Conservation (phyloP, 2,329 filamentous ascomycete species). For the Colletotrichum melonis region DNA sequence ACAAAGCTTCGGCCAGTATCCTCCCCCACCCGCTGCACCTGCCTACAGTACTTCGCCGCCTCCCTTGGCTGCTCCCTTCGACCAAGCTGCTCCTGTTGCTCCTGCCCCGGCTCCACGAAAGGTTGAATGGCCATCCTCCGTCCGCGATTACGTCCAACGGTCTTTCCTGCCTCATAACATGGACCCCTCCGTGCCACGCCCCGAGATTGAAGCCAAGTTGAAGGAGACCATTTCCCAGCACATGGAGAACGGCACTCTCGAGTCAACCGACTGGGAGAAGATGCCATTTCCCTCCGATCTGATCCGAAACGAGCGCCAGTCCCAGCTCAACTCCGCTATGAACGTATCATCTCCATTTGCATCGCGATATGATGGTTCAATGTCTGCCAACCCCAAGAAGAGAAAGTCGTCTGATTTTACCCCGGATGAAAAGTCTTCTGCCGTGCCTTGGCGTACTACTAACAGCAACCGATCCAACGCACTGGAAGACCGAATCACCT, state of each 20-base stretch:
- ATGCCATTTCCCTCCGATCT: constrained; percentile 88
- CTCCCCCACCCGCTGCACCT: constrained; percentile 44
- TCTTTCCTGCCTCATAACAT: constrained; percentile 84
- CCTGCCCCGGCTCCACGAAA: constrained; percentile 59
- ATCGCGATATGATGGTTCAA: constrained; percentile 38
- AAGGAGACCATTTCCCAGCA: constrained; percentile 87
- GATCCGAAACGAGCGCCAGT: constrained; percentile 76
- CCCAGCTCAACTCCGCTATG: constrained; percentile 54
- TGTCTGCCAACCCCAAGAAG: constrained; percentile 71
- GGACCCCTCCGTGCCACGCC: constrained; percentile 68
- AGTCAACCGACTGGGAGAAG: constrained; percentile 82
- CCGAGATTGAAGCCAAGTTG: constrained; percentile 85
- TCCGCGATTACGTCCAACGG: constrained; percentile 88
- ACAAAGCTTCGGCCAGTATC: constrained; percentile 65
- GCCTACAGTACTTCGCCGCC: constrained; percentile 40
- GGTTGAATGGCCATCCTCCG: constrained; percentile 83
- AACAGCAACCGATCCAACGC: constrained; percentile 58
- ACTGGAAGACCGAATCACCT: constrained; percentile 82
- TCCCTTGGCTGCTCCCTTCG: constrained; percentile 37
- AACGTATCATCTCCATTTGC: constrained; percentile 38
- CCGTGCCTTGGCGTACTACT: constrained; percentile 81
- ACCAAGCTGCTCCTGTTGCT: constrained; percentile 15
- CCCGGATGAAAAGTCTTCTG: constrained; percentile 62
- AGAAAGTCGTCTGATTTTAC: constrained; percentile 80
- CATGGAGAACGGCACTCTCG: constrained; percentile 78